A percentile compares a stretch with the other conserved stretches of the same genome.
Conservation (phyloP, 2,329 filamentous ascomycete genomes). For the Paraconiothyrium sp. region DNA sequence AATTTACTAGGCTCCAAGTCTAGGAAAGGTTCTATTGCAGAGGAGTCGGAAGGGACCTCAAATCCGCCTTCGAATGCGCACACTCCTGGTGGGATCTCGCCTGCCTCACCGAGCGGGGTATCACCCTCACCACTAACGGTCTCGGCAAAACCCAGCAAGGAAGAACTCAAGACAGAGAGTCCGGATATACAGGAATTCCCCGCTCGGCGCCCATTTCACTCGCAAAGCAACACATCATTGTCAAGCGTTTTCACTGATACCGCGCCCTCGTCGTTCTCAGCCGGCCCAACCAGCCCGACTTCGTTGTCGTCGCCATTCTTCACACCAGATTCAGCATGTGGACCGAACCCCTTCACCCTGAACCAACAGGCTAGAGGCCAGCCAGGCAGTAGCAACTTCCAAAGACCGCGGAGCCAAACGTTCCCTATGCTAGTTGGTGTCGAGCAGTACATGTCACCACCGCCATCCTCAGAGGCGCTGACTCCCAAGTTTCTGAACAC, state of each 20-base stretch:
- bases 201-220: slow-evolving; percentile 71
- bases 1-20: slow-evolving; percentile 65
- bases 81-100: slow-evolving; percentile 74
- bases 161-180: slow-evolving; percentile 69
- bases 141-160: slow-evolving; percentile 71
- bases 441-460: slow-evolving; percentile 65
- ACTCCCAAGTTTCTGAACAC: slow-evolving; percentile 63
- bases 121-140: slow-evolving; percentile 75
- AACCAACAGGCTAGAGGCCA: slow-evolving; percentile 61
- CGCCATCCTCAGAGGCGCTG: slow-evolving; percentile 61
- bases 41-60: slow-evolving; percentile 73
- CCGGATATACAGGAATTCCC: slow-evolving; percentile 68
- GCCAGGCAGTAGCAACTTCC: slow-evolving; percentile 64
- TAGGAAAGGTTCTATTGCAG: slow-evolving; percentile 65
- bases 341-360: slow-evolving; percentile 69
- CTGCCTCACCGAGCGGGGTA: slow-evolving; percentile 74
- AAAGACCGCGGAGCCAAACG: slow-evolving; percentile 85
- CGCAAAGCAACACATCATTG: slow-evolving; percentile 72
- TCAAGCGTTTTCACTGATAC: slow-evolving; percentile 74
- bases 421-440: slow-evolving; percentile 75
- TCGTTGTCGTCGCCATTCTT: slow-evolving; percentile 80
- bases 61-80: slow-evolving; percentile 66
- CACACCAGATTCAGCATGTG: slow-evolving; percentile 74
- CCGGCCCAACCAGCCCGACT: slow-evolving; percentile 75
- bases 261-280: slow-evolving; percentile 73